phyloP scores from a whole-genome alignment of 164 flowering plant genomes.

The Liriodendron chinense region DNA sequence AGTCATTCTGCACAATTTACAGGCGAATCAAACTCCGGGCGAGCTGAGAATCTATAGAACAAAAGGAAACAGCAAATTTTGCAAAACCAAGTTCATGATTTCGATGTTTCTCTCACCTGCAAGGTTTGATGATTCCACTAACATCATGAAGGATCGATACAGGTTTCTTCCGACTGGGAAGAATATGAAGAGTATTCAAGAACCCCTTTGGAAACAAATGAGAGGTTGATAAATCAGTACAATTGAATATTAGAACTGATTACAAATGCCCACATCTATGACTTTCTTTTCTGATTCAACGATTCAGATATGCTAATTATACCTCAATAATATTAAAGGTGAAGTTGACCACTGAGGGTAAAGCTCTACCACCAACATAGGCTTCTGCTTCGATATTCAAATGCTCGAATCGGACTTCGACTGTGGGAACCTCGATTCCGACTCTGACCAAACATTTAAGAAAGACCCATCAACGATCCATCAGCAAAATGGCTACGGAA shows the following conservation, averaged over 20 bases:
- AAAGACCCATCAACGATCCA: neutral
- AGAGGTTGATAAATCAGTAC: neutral
- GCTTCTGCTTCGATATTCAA: conserved; percentile 52
- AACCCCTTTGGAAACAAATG: conserved; percentile 5
- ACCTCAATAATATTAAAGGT: conserved; percentile 53
- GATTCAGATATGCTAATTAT: neutral
- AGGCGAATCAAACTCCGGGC: neutral
- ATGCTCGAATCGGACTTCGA: conserved; percentile 42
- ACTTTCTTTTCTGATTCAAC: neutral
- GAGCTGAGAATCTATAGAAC: neutral
- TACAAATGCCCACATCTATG: neutral
- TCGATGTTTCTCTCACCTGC: conserved; percentile 24
- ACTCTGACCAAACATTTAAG: conserved; percentile 24
- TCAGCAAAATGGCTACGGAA: neutral
- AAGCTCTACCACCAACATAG: conserved; percentile 52
- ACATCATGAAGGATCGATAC: conserved; percentile 23
- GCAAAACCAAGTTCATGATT: neutral
- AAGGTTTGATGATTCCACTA: conserved; percentile 39
- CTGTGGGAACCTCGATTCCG: conserved; percentile 41
- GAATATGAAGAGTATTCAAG: conserved; percentile 11
- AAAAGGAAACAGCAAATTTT: neutral
- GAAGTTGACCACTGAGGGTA: conserved; percentile 60
- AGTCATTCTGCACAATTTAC: conserved; percentile 31
- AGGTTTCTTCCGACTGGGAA: conserved; percentile 23
- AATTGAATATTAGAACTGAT: neutral